A percentile compares a stretch with the other conserved stretches of the same genome.
These are phyloP conservation scores for Capsicum pubescens DNA, from an alignment of 257 asterid species.

Conservation along the genomic window DNA sequence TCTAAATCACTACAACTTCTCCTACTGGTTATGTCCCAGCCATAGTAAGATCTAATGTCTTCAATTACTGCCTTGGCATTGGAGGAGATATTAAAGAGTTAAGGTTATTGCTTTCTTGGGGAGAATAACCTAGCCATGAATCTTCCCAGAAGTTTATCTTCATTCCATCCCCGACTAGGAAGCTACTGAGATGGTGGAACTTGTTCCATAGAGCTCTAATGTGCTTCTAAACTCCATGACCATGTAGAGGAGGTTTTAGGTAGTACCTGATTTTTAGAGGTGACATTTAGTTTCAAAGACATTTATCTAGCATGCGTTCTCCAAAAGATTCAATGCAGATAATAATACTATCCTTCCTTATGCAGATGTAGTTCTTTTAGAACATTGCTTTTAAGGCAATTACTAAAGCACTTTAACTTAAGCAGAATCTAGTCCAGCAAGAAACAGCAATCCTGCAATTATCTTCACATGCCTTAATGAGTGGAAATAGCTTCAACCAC, in stretches of 20 bases:
- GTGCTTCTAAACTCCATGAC: neutral
- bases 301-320: neutral
- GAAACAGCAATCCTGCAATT: conserved; percentile 18
- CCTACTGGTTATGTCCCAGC: neutral
- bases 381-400: neutral
- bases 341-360: neutral
- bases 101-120: neutral
- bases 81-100: neutral
- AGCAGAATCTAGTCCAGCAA: neutral
- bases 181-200: neutral
- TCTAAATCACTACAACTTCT: neutral
- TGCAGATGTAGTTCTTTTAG: neutral
- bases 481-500: neutral
- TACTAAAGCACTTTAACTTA: neutral
- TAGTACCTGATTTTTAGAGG: neutral
- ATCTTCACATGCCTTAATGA: neutral
- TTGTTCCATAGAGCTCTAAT: neutral
- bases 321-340: neutral
- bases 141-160: neutral
- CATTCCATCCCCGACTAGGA: neutral
- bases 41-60: neutral
- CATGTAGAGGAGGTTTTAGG: neutral
- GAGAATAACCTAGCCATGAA: neutral
- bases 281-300: neutral
- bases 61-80: neutral